Base-by-base conservation (phyloP, 2,329 filamentous ascomycete genomes). In the Penicillium sp. region DNA sequence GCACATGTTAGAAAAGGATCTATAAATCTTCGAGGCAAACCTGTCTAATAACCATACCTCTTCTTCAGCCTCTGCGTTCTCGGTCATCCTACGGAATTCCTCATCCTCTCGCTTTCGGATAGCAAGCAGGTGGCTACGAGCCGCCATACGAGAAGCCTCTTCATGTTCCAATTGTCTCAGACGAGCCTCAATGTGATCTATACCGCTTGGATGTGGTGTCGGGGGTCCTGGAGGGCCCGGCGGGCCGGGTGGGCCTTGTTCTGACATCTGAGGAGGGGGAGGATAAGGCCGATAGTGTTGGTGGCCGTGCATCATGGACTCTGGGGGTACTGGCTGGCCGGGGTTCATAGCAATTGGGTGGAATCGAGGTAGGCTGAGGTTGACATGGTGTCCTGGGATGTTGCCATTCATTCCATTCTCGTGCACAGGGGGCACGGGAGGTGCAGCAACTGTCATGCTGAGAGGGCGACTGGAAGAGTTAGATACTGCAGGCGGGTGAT, bases 321-420 rank as follows among this genome's bases (percentile, higher is more conserved):
- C 72, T 44, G 73, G 73, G 19, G 74, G 73, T 56, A 73, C 70
- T 58, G 70, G 65, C 30, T 71, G 73, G 55, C 73, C 74, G 11
- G 76, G 75, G 55, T 78, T 78, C 70, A 78, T 78, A 58, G 76
- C 76, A 67, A 78, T 78, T 54, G 76, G 75, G 58, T 78, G 76
- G 52, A 78, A 78, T 48, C 76, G 75, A 49, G 75, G 75, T 13
- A 77, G 68, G 61, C 67, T 69, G 66, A 73, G 71, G 48, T 68
- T 70, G 52, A 75, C 65, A 68, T 74, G 65, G 55, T 69, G 67
- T 6, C 67, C 66, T 50, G 61, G 69, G 53, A 64, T 54, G 48
- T 58, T 56, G 55, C 70, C 69, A 58, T 73, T 76, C 38, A 76
- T 65, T 29, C 71, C 71, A 67, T 69, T 70, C 53, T 77, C 75